Conservation (phyloP, 2,329 filamentous ascomycete species). For the Xylaria sp. region DNA sequence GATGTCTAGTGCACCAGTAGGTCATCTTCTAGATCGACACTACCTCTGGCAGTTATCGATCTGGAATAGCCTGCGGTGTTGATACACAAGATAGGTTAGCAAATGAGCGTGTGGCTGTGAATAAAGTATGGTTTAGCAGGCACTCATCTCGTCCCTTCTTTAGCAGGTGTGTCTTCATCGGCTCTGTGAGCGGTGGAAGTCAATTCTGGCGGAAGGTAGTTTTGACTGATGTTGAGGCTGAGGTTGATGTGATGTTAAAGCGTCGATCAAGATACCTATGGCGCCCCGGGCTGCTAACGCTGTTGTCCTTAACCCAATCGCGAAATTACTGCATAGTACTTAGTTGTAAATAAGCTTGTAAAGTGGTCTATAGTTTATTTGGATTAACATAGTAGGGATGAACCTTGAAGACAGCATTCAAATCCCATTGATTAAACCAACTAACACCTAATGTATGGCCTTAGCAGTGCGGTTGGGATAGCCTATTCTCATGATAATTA, state of each 20-base stretch:
- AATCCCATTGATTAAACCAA: neutral
- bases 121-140: conserved; percentile 11
- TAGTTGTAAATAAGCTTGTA: neutral
- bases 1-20: neutral
- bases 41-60: conserved; percentile 21
- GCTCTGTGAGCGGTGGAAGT: neutral
- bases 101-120: conserved; percentile 8
- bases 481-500: neutral
- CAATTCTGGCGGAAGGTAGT: neutral
- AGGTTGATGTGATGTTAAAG: conserved; percentile 3
- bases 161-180: conserved; percentile 3
- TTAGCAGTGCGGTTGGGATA: neutral
- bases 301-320: neutral
- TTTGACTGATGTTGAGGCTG: conserved; percentile 5
- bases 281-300: conserved; percentile 2
- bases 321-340: conserved; percentile 6
- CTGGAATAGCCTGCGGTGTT: conserved; percentile 3
- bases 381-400: conserved; percentile 17
- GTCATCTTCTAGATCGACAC: conserved; percentile 15
- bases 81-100: neutral
- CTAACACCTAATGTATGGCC: neutral
- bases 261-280: neutral
- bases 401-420: conserved; percentile 23
- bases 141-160: conserved; percentile 3
- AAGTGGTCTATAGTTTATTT: neutral